Percentiles rank a stretch among this genome's conserved stretches.
Conservation (phyloP, 352 stramenopile species). For the Phytophthora meadii region DNA sequence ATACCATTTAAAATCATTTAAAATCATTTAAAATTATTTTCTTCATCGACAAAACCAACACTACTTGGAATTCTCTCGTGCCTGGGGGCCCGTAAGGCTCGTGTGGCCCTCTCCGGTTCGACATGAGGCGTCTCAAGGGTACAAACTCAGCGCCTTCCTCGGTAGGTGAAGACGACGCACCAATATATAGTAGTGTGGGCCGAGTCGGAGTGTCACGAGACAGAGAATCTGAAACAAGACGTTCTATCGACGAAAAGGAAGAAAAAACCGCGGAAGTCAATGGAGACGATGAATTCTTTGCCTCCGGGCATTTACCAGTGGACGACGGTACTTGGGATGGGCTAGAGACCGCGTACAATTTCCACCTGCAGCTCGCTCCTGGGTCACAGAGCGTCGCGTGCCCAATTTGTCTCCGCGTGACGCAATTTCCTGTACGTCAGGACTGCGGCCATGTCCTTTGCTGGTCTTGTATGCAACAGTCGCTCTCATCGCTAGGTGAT, state of each 20-base stretch:
- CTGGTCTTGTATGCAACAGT: conserved; percentile 59
- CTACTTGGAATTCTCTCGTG: conserved; percentile 27
- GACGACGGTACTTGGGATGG: conserved; percentile 33
- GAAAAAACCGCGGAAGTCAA: conserved; percentile 33
- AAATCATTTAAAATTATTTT: no score
- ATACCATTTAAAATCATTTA: no score
- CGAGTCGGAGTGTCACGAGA: not conserved
- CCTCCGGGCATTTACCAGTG: conserved; percentile 13
- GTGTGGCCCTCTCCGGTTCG: conserved; percentile 15
- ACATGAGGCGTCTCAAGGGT: conserved; percentile 20
- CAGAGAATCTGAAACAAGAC: conserved; percentile 9
- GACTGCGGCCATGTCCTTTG: conserved; percentile 65
- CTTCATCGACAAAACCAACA: no score
- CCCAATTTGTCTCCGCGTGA: conserved; percentile 54
- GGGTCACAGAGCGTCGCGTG: conserved; percentile 34
- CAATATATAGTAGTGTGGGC: not conserved
- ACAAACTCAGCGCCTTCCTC: not conserved
- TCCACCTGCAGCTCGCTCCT: conserved; percentile 41
- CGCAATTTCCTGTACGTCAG: conserved; percentile 50
- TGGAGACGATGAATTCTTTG: conserved; percentile 25
- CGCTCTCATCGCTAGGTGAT: conserved; percentile 39
- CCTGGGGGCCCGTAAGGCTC: conserved; percentile 11
- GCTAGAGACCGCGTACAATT: conserved; percentile 29
- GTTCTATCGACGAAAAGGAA: conserved; percentile 25
- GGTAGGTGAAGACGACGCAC: conserved; percentile 6